Conservation (phyloP, 2,329 filamentous ascomycete genomes). For the Aureobasidium uvarum region DNA sequence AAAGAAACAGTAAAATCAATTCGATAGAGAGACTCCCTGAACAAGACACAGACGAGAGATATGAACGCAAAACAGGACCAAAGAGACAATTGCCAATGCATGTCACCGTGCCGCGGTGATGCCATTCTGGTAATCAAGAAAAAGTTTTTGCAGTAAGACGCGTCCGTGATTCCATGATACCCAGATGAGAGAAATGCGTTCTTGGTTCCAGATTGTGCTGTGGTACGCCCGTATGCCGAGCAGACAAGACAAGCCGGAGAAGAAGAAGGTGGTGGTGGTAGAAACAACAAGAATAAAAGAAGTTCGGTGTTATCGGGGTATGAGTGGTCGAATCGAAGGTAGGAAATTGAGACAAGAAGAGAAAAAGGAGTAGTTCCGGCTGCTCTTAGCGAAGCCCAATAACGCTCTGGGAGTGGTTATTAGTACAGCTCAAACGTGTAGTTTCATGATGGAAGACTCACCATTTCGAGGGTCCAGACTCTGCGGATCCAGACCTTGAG, state of each 20-base stretch:
- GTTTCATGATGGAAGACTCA: constrained; percentile 40
- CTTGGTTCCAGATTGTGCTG: background rate
- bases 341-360: constrained; percentile 3
- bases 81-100: background rate
- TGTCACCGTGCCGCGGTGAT: background rate
- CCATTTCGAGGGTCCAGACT: constrained; percentile 98
- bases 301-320: constrained; percentile 22
- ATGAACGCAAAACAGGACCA: background rate
- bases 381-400: constrained; percentile 32
- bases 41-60: background rate
- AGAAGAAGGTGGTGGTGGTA: background rate
- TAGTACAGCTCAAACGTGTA: background rate
- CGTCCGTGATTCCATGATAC: constrained; percentile 20
- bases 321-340: constrained; percentile 24
- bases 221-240: background rate
- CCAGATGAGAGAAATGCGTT: constrained; percentile 14
- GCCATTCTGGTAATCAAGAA: background rate
- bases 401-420: constrained; percentile 29
- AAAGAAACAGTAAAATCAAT: background rate
- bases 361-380: background rate
- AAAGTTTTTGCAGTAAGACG: background rate
- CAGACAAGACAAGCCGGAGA: background rate
- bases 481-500: constrained; percentile 98
- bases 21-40: background rate
- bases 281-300: constrained; percentile 19